These are phyloP conservation scores for Pseudocercospora pini-densiflorae DNA, from an alignment of 2,329 filamentous ascomycete genomes.

Conservation along the genomic window DNA sequence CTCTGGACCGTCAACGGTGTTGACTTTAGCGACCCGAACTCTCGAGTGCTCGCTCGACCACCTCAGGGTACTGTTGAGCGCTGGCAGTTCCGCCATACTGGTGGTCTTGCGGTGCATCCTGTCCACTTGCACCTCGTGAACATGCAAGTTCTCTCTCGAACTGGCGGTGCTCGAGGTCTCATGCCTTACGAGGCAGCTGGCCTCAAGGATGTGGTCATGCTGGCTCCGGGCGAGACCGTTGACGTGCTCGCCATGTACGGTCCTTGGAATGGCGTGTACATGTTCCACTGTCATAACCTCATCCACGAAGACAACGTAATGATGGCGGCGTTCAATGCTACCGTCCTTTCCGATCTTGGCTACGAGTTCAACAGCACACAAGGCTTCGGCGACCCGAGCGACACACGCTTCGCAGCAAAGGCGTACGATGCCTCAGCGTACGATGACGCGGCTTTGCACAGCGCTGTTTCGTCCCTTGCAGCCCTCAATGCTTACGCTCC, in stretches of 20 bases:
- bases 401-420: constrained; percentile 29
- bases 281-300: constrained; percentile 48
- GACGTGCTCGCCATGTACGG: constrained; percentile 57
- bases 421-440: constrained; percentile 23
- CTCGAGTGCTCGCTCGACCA: constrained; percentile 56
- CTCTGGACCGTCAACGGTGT: constrained; percentile 59
- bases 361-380: constrained; percentile 33
- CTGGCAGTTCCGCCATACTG: constrained; percentile 57
- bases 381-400: constrained; percentile 33
- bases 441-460: constrained; percentile 23
- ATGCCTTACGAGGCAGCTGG: constrained; percentile 59
- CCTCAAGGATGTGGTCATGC: constrained; percentile 63
- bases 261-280: constrained; percentile 58
- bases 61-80: constrained; percentile 54
- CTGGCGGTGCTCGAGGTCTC: constrained; percentile 50
- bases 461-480: constrained; percentile 32
- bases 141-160: constrained; percentile 58
- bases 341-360: constrained; percentile 40
- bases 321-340: constrained; percentile 51
- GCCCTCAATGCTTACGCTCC: constrained; percentile 34
- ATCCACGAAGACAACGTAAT: constrained; percentile 52
- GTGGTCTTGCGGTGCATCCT: constrained; percentile 58
- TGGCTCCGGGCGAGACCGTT: constrained; percentile 57
- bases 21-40: constrained; percentile 51
- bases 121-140: constrained; percentile 64